phyloP scores from a whole-genome alignment of 202 grass and related monocot species.

The Eragrostis tef region DNA sequence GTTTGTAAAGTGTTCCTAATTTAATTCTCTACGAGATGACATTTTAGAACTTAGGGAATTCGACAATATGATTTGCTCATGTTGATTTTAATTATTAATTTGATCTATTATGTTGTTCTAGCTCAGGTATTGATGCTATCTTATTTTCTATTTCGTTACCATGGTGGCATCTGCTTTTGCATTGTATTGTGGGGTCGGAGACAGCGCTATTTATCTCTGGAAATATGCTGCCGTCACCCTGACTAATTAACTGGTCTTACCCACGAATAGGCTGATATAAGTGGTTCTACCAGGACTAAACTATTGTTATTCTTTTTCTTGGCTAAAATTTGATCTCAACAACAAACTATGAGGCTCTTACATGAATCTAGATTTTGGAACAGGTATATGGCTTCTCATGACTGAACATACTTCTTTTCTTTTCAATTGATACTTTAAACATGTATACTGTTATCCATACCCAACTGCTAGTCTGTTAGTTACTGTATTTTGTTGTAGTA shows the following conservation, averaged over 20 bases:
- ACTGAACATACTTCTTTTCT: too few relatives aligned
- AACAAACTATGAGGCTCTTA: too few relatives aligned
- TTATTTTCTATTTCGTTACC: not conserved
- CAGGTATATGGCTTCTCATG: too few relatives aligned
- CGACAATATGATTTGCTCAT: not conserved
- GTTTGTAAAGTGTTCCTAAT: not conserved
- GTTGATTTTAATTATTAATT: not conserved
- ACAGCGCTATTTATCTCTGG: not conserved
- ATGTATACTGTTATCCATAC: too few relatives aligned
- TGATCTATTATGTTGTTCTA: not conserved
- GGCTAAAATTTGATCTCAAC: too few relatives aligned
- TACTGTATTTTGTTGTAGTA: too few relatives aligned
- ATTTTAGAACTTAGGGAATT: not conserved
- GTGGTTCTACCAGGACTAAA: not conserved
- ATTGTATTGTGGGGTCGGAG: slow-evolving; percentile 20
- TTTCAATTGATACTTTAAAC: too few relatives aligned
- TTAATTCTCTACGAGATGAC: not conserved
- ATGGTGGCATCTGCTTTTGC: slow-evolving; percentile 45
- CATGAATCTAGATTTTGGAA: too few relatives aligned
- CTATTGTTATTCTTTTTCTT: too few relatives aligned
- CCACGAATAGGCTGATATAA: slow-evolving; percentile 64
- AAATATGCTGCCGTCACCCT: not conserved
- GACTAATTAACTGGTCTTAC: slow-evolving; percentile 12
- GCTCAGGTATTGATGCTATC: not conserved
- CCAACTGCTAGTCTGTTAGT: too few relatives aligned